These are phyloP conservation scores for Aspergillus kassunensis DNA, from an alignment of 495 filamentous ascomycete genomes.

Conservation along the genomic window DNA sequence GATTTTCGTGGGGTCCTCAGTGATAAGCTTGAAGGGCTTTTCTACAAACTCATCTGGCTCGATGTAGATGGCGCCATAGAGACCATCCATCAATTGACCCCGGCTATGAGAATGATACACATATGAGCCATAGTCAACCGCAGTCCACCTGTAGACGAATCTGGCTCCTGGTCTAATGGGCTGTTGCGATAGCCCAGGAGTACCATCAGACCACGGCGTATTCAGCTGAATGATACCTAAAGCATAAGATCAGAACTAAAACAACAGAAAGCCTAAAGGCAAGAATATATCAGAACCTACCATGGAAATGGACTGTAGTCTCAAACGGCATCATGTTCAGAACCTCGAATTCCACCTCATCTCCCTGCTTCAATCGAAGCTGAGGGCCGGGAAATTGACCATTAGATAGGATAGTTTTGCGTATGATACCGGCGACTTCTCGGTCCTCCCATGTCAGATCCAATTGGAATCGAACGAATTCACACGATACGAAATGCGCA, in stretches of 20 bases:
- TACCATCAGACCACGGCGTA: conserved; percentile 52
- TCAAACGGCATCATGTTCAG: conserved; percentile 52
- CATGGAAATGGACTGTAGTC: conserved; percentile 52
- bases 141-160: conserved; percentile 49
- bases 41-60: conserved; percentile 22
- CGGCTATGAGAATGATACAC: conserved; percentile 51
- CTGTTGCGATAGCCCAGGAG: conserved; percentile 47
- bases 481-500: conserved; percentile 11
- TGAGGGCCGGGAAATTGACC: conserved; percentile 56
- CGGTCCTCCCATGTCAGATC: conserved; percentile 29
- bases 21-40: conserved; percentile 46
- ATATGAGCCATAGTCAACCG: conserved; percentile 27
- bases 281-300: conserved; percentile 19
- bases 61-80: conserved; percentile 52
- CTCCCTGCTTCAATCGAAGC: conserved; percentile 57
- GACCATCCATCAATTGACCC: conserved; percentile 52
- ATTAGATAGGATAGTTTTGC: conserved; percentile 54
- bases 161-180: conserved; percentile 40
- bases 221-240: conserved; percentile 37
- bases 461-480: conserved; percentile 28
- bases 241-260: no score
- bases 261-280: no score
- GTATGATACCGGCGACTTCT: conserved; percentile 27
- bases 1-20: conserved; percentile 32
- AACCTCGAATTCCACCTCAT: conserved; percentile 57